These are phyloP conservation scores for Sphagnum fallax DNA, from an alignment of 228 moss, liverwort and hornwort genomes.

Conservation along the genomic window DNA sequence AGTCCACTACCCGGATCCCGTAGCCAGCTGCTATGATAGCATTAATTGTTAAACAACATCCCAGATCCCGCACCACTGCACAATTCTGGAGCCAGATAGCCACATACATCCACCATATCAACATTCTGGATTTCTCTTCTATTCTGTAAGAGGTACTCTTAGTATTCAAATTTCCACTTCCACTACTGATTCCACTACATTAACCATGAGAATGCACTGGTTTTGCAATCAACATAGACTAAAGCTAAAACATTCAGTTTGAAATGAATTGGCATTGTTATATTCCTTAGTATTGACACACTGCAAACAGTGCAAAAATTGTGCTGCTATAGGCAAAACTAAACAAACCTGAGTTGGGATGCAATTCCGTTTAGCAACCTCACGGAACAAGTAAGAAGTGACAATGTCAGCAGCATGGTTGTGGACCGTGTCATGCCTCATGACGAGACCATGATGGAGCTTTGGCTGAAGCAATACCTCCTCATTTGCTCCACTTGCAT, in stretches of 20 bases:
- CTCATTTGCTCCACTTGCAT: constrained; percentile 42
- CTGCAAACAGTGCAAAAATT: no score
- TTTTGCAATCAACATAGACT: no score
- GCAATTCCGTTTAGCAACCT: constrained; percentile 66
- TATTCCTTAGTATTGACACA: no score
- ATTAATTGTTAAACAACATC: constrained; percentile 75
- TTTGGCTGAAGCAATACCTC: constrained; percentile 70
- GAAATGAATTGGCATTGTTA: no score
- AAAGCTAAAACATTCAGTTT: no score
- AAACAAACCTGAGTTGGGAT: constrained; percentile 67
- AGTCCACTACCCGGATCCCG: constrained; percentile 70
- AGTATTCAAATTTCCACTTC: not conserved
- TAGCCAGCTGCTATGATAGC: constrained; percentile 73
- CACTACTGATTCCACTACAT: not conserved
- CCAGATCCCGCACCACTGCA: constrained; percentile 69
- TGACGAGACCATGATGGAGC: constrained; percentile 68
- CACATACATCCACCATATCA: not conserved
- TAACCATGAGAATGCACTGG: no score
- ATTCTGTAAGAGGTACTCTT: not conserved
- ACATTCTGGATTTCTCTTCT: not conserved
- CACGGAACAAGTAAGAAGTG: constrained; percentile 66
- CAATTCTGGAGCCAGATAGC: constrained; percentile 29
- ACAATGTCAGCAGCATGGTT: constrained; percentile 64
- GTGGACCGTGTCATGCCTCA: constrained; percentile 63
- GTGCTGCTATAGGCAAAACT: not conserved